phyloP scores from a whole-genome alignment of 768 basidiomycete genomes.

The Lenzites betulinus region DNA sequence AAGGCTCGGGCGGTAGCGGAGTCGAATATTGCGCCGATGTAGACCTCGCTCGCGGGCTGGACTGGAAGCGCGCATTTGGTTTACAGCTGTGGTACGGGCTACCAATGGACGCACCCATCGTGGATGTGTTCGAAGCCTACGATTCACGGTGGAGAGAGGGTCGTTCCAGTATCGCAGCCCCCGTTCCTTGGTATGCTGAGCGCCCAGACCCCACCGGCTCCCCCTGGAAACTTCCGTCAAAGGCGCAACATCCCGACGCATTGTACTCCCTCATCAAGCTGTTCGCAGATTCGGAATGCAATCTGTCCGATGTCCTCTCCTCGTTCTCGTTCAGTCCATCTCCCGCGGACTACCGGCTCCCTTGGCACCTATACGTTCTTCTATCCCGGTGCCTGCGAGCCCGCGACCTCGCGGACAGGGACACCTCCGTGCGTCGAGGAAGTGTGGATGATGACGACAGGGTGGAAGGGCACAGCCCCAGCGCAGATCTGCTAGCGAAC shows the following conservation, averaged over 20 bases:
- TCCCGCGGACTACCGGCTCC: slow-evolving; percentile 77
- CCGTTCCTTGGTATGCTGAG: slow-evolving; percentile 61
- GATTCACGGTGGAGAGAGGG: slow-evolving; percentile 43
- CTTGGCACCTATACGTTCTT: slow-evolving; percentile 93
- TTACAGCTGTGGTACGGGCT: slow-evolving; percentile 88
- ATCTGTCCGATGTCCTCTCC: slow-evolving; percentile 65
- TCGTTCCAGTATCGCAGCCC: slow-evolving; percentile 47
- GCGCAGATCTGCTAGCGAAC: slow-evolving; percentile 80
- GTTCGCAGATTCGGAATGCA: slow-evolving; percentile 69
- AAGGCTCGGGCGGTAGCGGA: slow-evolving; percentile 54
- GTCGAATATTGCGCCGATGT: slow-evolving; percentile 57
- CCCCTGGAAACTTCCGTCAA: slow-evolving; percentile 45
- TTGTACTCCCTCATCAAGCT: slow-evolving; percentile 82
- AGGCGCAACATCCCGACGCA: slow-evolving; percentile 61
- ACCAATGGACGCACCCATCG: slow-evolving; percentile 67
- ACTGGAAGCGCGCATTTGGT: slow-evolving; percentile 95
- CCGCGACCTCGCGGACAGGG: slow-evolving; percentile 88
- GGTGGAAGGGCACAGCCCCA: slow-evolving; percentile 77
- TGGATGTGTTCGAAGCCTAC: slow-evolving; percentile 68
- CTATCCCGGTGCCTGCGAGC: slow-evolving; percentile 80
- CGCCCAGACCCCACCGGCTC: slow-evolving; percentile 24
- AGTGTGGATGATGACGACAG: slow-evolving; percentile 39
- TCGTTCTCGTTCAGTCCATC: slow-evolving; percentile 76
- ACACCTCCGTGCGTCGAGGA: slow-evolving; percentile 39
- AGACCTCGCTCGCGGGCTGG: slow-evolving; percentile 68